Conservation (phyloP, 306 rosid genomes). For the Quercus bicolor region DNA sequence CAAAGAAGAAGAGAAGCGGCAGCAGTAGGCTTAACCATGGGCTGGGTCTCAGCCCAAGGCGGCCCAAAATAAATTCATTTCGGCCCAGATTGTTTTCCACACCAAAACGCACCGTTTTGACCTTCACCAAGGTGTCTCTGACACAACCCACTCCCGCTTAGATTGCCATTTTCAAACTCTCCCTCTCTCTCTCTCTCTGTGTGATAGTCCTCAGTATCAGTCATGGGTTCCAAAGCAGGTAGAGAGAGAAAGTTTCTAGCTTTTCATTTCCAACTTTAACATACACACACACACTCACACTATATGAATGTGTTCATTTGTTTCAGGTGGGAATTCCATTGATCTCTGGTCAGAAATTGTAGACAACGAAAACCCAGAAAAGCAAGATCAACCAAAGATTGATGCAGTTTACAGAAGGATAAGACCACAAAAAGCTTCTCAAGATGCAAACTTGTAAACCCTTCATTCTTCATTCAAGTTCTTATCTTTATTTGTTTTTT, state of each 20-base stretch:
- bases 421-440: constrained; percentile 34
- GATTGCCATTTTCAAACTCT: constrained; percentile 13
- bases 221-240: constrained; percentile 43
- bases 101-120: neutral
- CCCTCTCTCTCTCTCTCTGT: constrained; percentile 11
- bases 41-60: neutral
- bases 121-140: too few species aligned
- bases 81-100: neutral
- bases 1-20: too few species aligned
- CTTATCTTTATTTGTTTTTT: neutral
- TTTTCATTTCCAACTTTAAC: neutral
- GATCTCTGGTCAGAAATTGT: constrained; percentile 63
- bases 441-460: constrained; percentile 33
- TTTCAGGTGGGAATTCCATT: constrained; percentile 21
- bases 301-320: neutral
- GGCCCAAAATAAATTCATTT: neutral
- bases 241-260: neutral
- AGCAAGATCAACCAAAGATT: constrained; percentile 15
- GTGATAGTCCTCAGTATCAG: neutral
- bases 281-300: neutral
- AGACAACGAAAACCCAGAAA: constrained; percentile 29
- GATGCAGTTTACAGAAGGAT: constrained; percentile 60
- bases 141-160: constrained; percentile 22
- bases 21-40: neutral
- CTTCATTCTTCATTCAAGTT: neutral